Conservation (phyloP, 805 yeast genomes). For the Candida mattraensis region DNA sequence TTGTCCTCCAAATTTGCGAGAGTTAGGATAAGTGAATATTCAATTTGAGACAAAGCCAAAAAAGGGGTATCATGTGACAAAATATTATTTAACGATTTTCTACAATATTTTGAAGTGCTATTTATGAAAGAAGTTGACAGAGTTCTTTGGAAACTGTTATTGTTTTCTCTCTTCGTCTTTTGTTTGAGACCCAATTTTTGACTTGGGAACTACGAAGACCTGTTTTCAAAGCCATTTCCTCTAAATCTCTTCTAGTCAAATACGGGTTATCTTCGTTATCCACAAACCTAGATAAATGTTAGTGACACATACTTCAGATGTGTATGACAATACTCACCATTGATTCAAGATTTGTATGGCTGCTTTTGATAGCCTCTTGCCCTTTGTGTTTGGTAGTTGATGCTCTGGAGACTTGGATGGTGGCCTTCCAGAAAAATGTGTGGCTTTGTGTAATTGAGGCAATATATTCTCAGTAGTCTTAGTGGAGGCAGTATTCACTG, state of each 20-base stretch:
- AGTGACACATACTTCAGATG: not conserved
- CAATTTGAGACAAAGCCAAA: too few relatives aligned
- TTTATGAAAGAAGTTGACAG: constrained; percentile 5
- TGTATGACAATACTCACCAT: constrained; percentile 9
- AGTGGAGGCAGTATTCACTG: too few relatives aligned
- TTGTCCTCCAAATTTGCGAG: too few relatives aligned
- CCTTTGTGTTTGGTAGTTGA: not conserved
- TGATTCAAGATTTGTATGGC: constrained; percentile 2
- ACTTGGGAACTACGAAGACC: constrained; percentile 19
- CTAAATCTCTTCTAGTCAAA: constrained; percentile 13
- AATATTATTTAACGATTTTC: not conserved
- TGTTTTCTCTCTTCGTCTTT: constrained; percentile 14
- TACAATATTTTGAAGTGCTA: not conserved
- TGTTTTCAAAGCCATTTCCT: constrained; percentile 12
- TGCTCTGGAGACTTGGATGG: too few relatives aligned
- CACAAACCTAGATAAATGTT: constrained; percentile 16
- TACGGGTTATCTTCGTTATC: constrained; percentile 23
- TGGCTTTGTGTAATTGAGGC: not conserved
- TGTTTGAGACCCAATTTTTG: constrained; percentile 22
- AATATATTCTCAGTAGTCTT: too few relatives aligned
- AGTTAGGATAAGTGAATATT: too few relatives aligned
- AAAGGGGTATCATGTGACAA: not conserved
- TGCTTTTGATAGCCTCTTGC: constrained; percentile 5
- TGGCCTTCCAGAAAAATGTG: not conserved
- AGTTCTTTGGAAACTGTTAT: constrained; percentile 13